phyloP scores from a whole-genome alignment of 2,329 filamentous ascomycete genomes.

The Juglanconis juglandina region DNA sequence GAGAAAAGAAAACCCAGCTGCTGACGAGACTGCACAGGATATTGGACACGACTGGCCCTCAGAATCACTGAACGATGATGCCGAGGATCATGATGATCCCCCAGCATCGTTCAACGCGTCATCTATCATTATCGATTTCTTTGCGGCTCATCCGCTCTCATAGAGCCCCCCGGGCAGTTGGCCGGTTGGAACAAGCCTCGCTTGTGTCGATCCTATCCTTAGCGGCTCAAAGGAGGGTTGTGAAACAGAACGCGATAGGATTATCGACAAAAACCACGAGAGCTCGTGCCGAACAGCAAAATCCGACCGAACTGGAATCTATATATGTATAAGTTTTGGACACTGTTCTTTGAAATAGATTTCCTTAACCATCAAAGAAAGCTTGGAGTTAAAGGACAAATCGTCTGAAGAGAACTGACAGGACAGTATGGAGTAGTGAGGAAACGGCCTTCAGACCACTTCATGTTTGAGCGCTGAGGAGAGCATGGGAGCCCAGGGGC shows the following conservation, averaged over 20 bases:
- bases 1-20: not conserved
- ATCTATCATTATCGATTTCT: slow-evolving; percentile 13
- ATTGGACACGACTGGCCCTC: slow-evolving; percentile 16
- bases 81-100: slow-evolving; percentile 11
- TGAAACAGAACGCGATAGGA: too few relatives aligned
- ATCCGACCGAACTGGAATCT: too few relatives aligned
- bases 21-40: not conserved
- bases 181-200: too few relatives aligned
- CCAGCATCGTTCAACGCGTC: slow-evolving; percentile 18
- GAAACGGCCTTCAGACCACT: not conserved
- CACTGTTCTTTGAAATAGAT: too few relatives aligned
- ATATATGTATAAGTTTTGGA: too few relatives aligned
- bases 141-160: not conserved
- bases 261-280: too few relatives aligned
- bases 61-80: slow-evolving; percentile 9
- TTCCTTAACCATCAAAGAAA: not conserved
- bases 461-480: not conserved
- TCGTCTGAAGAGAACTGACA: not conserved
- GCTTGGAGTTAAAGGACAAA: slow-evolving; percentile 7
- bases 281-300: too few relatives aligned
- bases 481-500: not conserved
- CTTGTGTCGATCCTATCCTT: too few relatives aligned
- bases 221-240: too few relatives aligned
- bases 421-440: not conserved
- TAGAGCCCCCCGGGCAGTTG: not conserved